phyloP scores from a whole-genome alignment of 768 basidiomycete species.

The Mycena olivaceomarginata region DNA sequence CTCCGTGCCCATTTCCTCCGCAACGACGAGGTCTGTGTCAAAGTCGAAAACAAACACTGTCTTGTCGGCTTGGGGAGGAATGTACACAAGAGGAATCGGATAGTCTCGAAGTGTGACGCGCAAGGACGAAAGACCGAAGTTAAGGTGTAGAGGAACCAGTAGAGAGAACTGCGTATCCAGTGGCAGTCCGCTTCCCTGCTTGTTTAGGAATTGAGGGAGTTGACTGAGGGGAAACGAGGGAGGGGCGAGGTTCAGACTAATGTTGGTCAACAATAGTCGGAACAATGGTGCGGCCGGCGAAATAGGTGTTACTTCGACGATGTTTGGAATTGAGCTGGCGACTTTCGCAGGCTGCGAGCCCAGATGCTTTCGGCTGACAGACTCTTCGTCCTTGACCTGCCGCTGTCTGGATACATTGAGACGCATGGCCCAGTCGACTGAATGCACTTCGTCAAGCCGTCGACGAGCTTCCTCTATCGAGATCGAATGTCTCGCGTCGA shows the following conservation, averaged over 20 bases:
- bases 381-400: conserved; percentile 70
- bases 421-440: conserved; percentile 83
- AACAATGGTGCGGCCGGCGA: conserved; percentile 78
- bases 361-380: conserved; percentile 65
- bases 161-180: conserved; percentile 83
- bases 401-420: conserved; percentile 67
- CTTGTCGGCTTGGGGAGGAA: conserved; percentile 70
- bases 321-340: conserved; percentile 60
- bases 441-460: conserved; percentile 81
- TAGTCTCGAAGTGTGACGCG: conserved; percentile 88
- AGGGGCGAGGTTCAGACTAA: conserved; percentile 72
- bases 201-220: conserved; percentile 78
- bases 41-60: conserved; percentile 73
- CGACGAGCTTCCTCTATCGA: conserved; percentile 82
- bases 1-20: conserved; percentile 87
- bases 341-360: conserved; percentile 56
- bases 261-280: conserved; percentile 75
- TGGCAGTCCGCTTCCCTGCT: conserved; percentile 83
- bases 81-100: conserved; percentile 88
- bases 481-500: conserved; percentile 79
- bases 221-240: conserved; percentile 76
- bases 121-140: conserved; percentile 78
- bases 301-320: conserved; percentile 62
- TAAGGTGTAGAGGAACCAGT: conserved; percentile 88
- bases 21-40: conserved; percentile 88